These are phyloP conservation scores for Xylaria sp. DNA, from an alignment of 2,329 filamentous ascomycete genomes.

Conservation along the genomic window DNA sequence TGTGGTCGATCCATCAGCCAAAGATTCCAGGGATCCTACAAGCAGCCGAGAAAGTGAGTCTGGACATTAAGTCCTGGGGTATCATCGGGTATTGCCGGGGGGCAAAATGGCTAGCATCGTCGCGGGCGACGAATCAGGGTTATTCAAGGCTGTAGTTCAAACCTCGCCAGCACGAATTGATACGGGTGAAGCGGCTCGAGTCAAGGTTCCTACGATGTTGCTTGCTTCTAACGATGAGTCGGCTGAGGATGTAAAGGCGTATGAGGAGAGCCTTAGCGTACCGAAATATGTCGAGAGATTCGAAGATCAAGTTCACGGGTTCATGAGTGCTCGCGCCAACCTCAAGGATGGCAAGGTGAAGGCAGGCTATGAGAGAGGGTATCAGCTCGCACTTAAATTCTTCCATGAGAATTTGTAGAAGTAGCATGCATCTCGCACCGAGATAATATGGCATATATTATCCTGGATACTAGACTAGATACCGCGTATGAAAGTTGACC, in stretches of 20 bases:
- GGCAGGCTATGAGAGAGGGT: constrained; percentile 65
- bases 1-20: constrained; percentile 51
- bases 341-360: constrained; percentile 59
- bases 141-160: constrained; percentile 58
- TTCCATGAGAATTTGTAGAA: constrained; percentile 52
- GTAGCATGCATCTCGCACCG: too few relatives aligned
- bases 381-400: constrained; percentile 61
- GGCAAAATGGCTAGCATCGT: constrained; percentile 64
- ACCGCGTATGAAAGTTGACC: too few relatives aligned
- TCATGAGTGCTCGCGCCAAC: constrained; percentile 71
- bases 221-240: constrained; percentile 70
- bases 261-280: constrained; percentile 55
- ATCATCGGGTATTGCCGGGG: constrained; percentile 71
- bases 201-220: constrained; percentile 43
- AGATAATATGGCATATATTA: too few relatives aligned
- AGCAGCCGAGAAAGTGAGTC: constrained; percentile 55
- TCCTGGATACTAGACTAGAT: too few relatives aligned
- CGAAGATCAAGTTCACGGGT: constrained; percentile 68
- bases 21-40: constrained; percentile 58
- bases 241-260: constrained; percentile 57
- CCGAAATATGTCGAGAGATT: constrained; percentile 67
- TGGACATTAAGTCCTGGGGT: constrained; percentile 61
- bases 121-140: constrained; percentile 49
- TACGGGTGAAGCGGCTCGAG: constrained; percentile 56
- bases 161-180: constrained; percentile 66